phyloP scores from a whole-genome alignment of 768 basidiomycete species.

The Phallus indusiatus region DNA sequence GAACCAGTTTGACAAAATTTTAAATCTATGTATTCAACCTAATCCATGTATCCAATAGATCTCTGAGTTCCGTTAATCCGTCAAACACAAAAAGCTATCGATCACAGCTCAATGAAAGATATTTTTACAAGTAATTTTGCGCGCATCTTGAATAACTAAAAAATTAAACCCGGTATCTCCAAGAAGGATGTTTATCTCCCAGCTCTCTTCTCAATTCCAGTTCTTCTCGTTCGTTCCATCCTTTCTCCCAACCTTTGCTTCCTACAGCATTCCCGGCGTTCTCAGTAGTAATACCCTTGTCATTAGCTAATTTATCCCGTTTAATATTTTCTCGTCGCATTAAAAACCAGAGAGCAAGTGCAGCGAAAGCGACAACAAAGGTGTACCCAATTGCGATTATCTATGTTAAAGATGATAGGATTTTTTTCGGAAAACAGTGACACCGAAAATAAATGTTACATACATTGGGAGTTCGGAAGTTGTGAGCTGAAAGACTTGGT shows the following conservation, averaged over 20 bases:
- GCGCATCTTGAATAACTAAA: too few relatives aligned
- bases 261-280: background rate
- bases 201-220: background rate
- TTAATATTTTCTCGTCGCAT: background rate
- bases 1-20: too few relatives aligned
- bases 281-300: background rate
- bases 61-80: too few relatives aligned
- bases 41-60: too few relatives aligned
- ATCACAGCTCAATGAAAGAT: too few relatives aligned
- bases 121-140: too few relatives aligned
- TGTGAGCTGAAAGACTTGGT: conserved; percentile 35
- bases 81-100: too few relatives aligned
- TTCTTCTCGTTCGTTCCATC: conserved; percentile 1
- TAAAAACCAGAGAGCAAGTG: background rate
- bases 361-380: background rate
- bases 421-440: background rate
- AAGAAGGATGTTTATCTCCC: conserved; percentile 4
- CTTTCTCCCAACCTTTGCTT: conserved; percentile 3
- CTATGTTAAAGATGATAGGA: background rate
- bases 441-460: background rate
- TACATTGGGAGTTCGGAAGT: conserved; percentile 42
- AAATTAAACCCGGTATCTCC: conserved; percentile 2
- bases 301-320: background rate
- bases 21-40: too few relatives aligned
- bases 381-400: conserved; percentile 5